Percentiles rank a stretch among this genome's conserved stretches.
These are phyloP conservation scores for Penicillium herquei DNA, from an alignment of 495 filamentous ascomycete species.

Conservation along the genomic window DNA sequence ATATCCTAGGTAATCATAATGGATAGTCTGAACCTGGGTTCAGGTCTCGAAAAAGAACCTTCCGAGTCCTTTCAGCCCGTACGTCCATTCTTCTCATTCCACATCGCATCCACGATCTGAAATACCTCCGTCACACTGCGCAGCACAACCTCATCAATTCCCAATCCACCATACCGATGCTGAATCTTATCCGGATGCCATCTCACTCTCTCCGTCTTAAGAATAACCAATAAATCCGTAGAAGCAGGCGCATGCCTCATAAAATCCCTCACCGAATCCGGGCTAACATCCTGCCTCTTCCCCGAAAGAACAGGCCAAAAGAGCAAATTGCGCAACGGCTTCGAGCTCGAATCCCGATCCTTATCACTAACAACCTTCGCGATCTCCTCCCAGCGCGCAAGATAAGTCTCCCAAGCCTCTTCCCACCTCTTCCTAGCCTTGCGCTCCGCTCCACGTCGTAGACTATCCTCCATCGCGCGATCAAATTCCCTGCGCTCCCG, in stretches of 20 bases:
- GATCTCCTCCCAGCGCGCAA: conserved; percentile 58
- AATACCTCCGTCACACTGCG: conserved; percentile 87
- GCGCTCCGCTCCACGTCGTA: conserved; percentile 50
- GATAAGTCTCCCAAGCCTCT: conserved; percentile 64
- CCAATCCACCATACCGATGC: conserved; percentile 72
- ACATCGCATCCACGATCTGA: conserved; percentile 83
- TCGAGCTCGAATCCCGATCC: background rate
- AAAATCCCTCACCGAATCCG: conserved; percentile 63
- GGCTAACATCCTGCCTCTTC: conserved; percentile 55
- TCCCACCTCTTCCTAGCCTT: conserved; percentile 48
- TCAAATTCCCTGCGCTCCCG: conserved; percentile 37
- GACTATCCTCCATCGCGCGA: conserved; percentile 49
- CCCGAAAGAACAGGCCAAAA: conserved; percentile 79
- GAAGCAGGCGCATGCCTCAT: conserved; percentile 50
- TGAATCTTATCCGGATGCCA: conserved; percentile 99
- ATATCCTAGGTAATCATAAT: background rate
- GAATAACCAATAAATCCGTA: conserved; percentile 48
- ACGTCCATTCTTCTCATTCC: conserved; percentile 55
- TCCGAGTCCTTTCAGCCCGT: conserved; percentile 4
- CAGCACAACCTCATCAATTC: conserved; percentile 64
- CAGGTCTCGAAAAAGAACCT: background rate
- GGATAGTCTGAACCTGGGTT: no score
- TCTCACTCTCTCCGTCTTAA: conserved; percentile 83
- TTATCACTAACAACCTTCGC: conserved; percentile 25
- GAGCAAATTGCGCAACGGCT: conserved; percentile 46